A percentile compares a stretch with the other conserved stretches of the same genome.
phyloP scores from a whole-genome alignment of 441 rosid genomes.

The Erodium texanum region DNA sequence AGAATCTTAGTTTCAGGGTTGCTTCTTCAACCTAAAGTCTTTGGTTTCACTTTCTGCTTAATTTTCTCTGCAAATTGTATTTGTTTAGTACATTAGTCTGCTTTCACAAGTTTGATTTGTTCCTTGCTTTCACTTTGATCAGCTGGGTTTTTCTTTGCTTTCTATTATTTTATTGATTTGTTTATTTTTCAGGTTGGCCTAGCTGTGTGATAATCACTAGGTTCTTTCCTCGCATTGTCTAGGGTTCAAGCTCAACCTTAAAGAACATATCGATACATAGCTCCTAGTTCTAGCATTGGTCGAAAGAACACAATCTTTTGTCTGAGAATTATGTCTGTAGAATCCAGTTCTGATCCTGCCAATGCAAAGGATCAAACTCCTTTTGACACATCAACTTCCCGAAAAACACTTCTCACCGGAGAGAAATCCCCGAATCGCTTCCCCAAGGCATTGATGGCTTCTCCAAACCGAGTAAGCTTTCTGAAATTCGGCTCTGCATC shows the following conservation, averaged over 20 bases:
- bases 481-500: constrained; percentile 64
- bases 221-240: background rate
- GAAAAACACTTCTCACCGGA: constrained; percentile 32
- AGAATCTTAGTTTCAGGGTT: background rate
- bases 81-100: background rate
- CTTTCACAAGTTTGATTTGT: background rate
- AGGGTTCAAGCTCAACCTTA: background rate
- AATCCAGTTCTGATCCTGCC: too few species aligned
- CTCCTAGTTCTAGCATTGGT: constrained; percentile 3
- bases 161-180: background rate
- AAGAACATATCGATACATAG: background rate
- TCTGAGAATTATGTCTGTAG: constrained; percentile 34
- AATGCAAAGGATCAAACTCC: constrained; percentile 29
- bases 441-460: constrained; percentile 17
- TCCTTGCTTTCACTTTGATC: background rate
- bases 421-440: constrained; percentile 28
- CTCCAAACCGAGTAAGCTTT: constrained; percentile 33
- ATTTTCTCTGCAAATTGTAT: background rate
- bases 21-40: background rate
- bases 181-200: background rate
- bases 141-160: background rate
- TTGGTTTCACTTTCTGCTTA: background rate
- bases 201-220: background rate
- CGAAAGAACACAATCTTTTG: constrained; percentile 15
- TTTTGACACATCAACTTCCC: constrained; percentile 37